Percentiles rank a stretch among this genome's conserved stretches.
Evolutionary conservation across 129 eudicot species (phyloP).

Genomic region (Escallonia herrerae): DNA sequence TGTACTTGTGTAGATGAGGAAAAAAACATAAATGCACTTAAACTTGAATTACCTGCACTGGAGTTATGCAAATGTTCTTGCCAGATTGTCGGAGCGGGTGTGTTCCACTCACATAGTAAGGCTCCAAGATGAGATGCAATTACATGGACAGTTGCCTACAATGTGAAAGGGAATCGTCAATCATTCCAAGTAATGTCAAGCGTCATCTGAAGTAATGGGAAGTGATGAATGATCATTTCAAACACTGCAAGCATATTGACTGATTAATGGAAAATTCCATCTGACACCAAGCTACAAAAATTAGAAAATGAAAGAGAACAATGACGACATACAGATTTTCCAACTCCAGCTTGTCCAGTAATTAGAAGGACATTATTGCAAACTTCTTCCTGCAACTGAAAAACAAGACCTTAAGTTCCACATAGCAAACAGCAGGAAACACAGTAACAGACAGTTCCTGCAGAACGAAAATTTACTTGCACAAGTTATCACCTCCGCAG

Average conservation of each 20-base stretch:
- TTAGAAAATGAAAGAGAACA: conserved; percentile 5
- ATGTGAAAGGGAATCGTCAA: conserved; percentile 16
- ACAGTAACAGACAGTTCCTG: background rate
- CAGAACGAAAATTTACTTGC: too few species aligned
- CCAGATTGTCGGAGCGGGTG: conserved; percentile 97
- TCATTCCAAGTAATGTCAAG: conserved; percentile 12
- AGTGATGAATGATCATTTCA: conserved; percentile 1
- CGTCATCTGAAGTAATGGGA: background rate
- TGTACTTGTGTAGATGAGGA: background rate
- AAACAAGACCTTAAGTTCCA: conserved; percentile 15
- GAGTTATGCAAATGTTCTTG: conserved; percentile 81
- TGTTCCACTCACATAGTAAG: conserved; percentile 72
- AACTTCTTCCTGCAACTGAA: conserved; percentile 34
- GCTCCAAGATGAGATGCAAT: conserved; percentile 80
- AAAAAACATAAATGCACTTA: background rate
- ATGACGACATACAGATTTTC: conserved; percentile 74
- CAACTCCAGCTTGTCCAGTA: conserved; percentile 92
- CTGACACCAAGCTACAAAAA: background rate
- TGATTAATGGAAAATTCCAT: background rate
- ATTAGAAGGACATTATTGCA: conserved; percentile 62
- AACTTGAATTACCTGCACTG: conserved; percentile 42
- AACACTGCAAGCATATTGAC: background rate
- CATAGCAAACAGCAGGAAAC: background rate
- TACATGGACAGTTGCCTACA: conserved; percentile 80
- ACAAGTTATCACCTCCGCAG: too few species aligned